Percentiles rank a stretch among this genome's conserved stretches.
These are phyloP conservation scores for Elsinoe arachidis DNA, from an alignment of 2,329 filamentous ascomycete genomes.

Conservation along the genomic window DNA sequence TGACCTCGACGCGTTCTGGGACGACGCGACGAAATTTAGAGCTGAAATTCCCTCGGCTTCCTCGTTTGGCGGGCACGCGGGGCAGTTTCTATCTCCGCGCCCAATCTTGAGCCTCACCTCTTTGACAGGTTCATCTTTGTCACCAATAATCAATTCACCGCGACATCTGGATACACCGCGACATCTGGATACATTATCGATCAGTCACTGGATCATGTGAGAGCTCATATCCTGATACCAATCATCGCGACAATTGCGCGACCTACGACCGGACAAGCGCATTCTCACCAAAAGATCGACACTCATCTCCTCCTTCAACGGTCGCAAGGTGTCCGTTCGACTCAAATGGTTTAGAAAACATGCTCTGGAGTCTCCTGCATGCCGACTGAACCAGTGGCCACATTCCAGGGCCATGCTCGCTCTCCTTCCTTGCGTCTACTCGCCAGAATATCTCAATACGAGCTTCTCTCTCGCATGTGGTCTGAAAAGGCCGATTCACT, in stretches of 20 bases:
- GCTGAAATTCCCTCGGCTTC: not conserved
- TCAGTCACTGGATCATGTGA: not conserved
- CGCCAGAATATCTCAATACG: constrained; percentile 16
- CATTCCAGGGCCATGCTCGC: constrained; percentile 15
- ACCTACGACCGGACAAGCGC: not conserved
- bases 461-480: constrained; percentile 17
- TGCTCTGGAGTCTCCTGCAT: constrained; percentile 13
- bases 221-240: not conserved
- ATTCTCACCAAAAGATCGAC: not conserved
- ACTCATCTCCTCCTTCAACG: not conserved
- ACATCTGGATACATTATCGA: not conserved
- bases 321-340: not conserved
- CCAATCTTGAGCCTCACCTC: too few relatives aligned
- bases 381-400: constrained; percentile 12
- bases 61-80: not conserved
- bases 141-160: not conserved
- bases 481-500: constrained; percentile 17
- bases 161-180: not conserved
- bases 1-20: not conserved
- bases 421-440: constrained; percentile 16
- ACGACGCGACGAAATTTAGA: constrained; percentile 1
- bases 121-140: not conserved
- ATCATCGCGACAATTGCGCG: not conserved
- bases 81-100: not conserved
- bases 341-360: constrained; percentile 6